These are phyloP conservation scores for Canna indica DNA, from an alignment of 176 grass and related monocot species.

Conservation along the genomic window DNA sequence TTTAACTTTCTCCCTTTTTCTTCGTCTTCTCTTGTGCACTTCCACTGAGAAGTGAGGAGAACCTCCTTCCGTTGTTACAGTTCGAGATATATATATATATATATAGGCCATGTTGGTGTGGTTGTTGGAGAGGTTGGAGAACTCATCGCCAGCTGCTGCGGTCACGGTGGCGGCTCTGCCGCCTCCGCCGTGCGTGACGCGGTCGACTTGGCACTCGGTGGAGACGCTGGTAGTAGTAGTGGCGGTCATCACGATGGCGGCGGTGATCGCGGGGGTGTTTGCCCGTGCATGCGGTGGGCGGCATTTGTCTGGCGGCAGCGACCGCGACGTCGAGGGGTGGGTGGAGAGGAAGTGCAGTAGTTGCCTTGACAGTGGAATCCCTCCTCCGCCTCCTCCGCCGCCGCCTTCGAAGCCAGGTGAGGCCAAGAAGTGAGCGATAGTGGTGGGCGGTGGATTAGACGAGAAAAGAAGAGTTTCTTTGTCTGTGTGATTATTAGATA, in stretches of 20 bases:
- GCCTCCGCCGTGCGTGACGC: neutral
- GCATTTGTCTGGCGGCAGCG: slow-evolving; percentile 28
- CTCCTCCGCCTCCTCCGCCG: neutral
- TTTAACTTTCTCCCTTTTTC: neutral
- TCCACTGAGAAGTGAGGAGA: too few relatives aligned
- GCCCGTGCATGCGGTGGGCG: slow-evolving; percentile 55
- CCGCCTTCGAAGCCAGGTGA: slow-evolving; percentile 30
- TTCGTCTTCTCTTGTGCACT: too few relatives aligned
- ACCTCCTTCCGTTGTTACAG: neutral
- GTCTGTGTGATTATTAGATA: too few relatives aligned
- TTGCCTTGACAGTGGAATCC: slow-evolving; percentile 72
- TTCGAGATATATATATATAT: too few relatives aligned
- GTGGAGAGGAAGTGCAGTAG: slow-evolving; percentile 55
- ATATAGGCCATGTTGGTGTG: neutral
- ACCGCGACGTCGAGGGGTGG: slow-evolving; percentile 60
- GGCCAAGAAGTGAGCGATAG: slow-evolving; percentile 26
- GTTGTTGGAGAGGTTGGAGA: neutral
- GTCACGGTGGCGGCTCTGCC: neutral
- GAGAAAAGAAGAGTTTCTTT: too few relatives aligned
- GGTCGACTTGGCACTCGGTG: slow-evolving; percentile 38
- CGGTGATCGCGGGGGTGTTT: slow-evolving; percentile 51
- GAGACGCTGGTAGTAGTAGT: slow-evolving; percentile 84
- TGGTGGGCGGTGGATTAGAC: too few relatives aligned
- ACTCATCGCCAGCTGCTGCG: neutral
- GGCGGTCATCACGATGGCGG: slow-evolving; percentile 63